Base-by-base conservation (phyloP, 148 eudicot species). In the Rhododendron ferrugineum region DNA sequence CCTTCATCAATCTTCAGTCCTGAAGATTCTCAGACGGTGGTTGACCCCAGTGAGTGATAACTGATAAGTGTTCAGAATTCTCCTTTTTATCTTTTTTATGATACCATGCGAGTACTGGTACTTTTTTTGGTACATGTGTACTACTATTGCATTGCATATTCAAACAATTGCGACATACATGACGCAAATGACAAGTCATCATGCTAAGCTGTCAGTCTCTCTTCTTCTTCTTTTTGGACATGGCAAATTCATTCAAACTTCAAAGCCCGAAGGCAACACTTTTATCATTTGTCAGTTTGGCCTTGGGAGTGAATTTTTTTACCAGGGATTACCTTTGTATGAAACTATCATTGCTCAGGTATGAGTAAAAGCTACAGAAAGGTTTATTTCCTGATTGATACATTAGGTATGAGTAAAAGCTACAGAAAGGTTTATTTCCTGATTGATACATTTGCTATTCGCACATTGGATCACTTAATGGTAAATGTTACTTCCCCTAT, bases 11-110 rank as follows among this genome's bases (percentile, higher is more conserved):
- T 37, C 80, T 82, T 87, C 32, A 85, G 62, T 78, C 75, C 90
- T 28, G 92, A 90, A 84, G 87, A 88, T 85, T 87, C 93, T 80
- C 89, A 86, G 86, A 80, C 84, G 37, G 81, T 73, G 32, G 85
- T 86, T 88, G 94, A 93, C 81, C 90, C 93, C 52, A 92, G 98
- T 96, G 88, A 96, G 98, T 92, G 44, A 47, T 77, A 32, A 56
- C 2, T 79, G 50, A 75, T 6, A 23, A 20, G 26, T 76, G 3
- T 30, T 32, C 13, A 40, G 1, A 16, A 50, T 20, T 49, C 32
- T 32, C 78, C 1, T 47, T 14, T 84, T 46, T 16, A 54, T 2
- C 44, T 32, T 44, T 54, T 5, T 49, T 54, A 18, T 50, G 70
- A 79, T 68, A 66, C 46, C 36, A 40, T 5, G 6, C 18, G 14